Evolutionary conservation across 2,329 filamentous ascomycete species (phyloP).

Genomic region (Mycosphaerelloides madeirae): DNA sequence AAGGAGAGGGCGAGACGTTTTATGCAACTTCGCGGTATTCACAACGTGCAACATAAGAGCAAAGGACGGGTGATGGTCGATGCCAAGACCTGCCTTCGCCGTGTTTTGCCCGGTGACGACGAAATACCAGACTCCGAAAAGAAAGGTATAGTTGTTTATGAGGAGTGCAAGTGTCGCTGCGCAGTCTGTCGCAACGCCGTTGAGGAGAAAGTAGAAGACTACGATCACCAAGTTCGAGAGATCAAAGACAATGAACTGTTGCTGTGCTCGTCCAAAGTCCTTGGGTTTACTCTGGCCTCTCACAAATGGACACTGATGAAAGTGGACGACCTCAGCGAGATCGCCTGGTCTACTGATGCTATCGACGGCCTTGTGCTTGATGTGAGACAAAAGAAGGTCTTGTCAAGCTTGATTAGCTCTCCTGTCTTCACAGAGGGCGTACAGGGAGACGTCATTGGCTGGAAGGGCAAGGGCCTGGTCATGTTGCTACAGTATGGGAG

Average conservation of each 20-base stretch:
- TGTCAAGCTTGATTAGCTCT: conserved; percentile 6
- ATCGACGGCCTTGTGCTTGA: conserved; percentile 4
- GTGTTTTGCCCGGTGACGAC: conserved; percentile 1
- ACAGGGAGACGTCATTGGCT: conserved; percentile 2
- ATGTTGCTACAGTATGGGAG: neutral
- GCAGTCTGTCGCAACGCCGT: conserved; percentile 1
- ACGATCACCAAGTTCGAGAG: conserved; percentile 6
- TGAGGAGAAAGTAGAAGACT: conserved; percentile 3
- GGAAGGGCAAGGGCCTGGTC: conserved; percentile 3
- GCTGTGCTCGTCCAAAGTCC: conserved; percentile 3
- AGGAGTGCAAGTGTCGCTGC: conserved; percentile 5
- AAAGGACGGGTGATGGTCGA: conserved; percentile 6
- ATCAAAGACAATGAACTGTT: conserved; percentile 3
- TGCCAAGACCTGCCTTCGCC: conserved; percentile 6
- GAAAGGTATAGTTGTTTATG: neutral
- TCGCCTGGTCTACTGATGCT: conserved; percentile 1
- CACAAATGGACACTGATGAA: conserved; percentile 4
- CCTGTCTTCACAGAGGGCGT: conserved; percentile 7
- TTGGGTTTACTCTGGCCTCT: conserved; percentile 1
- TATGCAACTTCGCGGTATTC: conserved; percentile 2
- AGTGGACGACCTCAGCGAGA: neutral
- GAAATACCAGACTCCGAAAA: neutral
- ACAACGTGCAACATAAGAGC: conserved; percentile 3
- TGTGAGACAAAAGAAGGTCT: conserved; percentile 1
- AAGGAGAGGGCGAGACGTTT: neutral